Evolutionary conservation across 2,329 filamentous ascomycete species (phyloP).

Genomic region (Thelonectria olida): DNA sequence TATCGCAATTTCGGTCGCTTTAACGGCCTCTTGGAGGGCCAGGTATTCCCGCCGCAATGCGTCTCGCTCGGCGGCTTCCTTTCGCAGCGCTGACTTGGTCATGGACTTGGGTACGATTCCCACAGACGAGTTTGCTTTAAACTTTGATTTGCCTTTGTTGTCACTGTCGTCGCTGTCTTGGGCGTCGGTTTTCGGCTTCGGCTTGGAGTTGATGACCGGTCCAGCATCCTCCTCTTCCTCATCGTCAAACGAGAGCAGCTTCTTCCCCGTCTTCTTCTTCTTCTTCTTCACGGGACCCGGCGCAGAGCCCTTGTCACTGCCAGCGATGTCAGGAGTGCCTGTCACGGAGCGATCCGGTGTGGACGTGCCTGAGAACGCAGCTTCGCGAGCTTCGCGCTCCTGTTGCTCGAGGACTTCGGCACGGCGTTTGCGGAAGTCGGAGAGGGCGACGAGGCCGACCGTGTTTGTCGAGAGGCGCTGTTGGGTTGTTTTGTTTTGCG

Average conservation of each 20-base stretch:
- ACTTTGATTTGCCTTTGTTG: constrained; percentile 49
- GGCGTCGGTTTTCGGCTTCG: constrained; percentile 47
- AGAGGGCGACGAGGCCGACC: constrained; percentile 89
- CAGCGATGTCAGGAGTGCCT: constrained; percentile 56
- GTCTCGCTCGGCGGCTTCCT: constrained; percentile 82
- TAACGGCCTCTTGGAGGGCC: constrained; percentile 83
- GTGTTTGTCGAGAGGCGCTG: constrained; percentile 86
- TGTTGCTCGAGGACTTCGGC: constrained; percentile 94
- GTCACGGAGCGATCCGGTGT: constrained; percentile 61
- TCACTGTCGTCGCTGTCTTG: constrained; percentile 45
- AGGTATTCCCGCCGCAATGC: constrained; percentile 85
- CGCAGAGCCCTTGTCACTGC: constrained; percentile 45
- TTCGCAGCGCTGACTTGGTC: constrained; percentile 78
- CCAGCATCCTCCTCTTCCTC: constrained; percentile 72
- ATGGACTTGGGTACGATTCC: constrained; percentile 72
- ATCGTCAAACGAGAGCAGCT: constrained; percentile 70
- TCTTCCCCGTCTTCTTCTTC: constrained; percentile 55
- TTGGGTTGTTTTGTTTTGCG: constrained; percentile 79
- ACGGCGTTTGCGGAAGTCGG: constrained; percentile 94
- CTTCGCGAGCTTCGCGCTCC: constrained; percentile 80
- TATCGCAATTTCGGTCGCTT: constrained; percentile 86
- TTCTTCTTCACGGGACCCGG: constrained; percentile 46
- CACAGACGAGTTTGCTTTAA: constrained; percentile 71
- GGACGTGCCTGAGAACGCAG: constrained; percentile 54
- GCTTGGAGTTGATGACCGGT: constrained; percentile 36